These are phyloP conservation scores for Chlorella sp. DNA, from an alignment of 139 green algal species.

Conservation along the genomic window DNA sequence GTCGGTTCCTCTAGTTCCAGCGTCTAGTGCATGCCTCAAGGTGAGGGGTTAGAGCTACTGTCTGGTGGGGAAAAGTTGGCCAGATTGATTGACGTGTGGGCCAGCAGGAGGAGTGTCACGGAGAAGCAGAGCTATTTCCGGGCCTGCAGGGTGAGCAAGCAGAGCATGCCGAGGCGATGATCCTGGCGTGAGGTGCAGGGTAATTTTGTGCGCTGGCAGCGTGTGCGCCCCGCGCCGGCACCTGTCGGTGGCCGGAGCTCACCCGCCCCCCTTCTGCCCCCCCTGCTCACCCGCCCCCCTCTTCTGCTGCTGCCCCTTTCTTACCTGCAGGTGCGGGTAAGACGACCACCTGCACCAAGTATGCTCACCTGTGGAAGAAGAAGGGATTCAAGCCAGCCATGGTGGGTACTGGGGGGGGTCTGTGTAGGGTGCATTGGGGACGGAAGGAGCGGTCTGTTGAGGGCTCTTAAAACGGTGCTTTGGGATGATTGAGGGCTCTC, in stretches of 20 bases:
- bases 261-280: not conserved
- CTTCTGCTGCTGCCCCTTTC: not conserved
- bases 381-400: conserved; percentile 97
- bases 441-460: not conserved
- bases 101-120: no score
- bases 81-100: no score
- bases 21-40: no score
- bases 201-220: no score
- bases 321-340: conserved; percentile 89
- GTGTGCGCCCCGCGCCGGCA: no score
- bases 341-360: conserved; percentile 99
- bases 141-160: conserved; percentile 76
- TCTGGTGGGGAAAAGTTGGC: no score
- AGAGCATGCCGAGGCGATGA: no score
- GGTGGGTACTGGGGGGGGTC: conserved; percentile 22
- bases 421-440: no score
- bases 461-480: not conserved
- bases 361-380: conserved; percentile 93
- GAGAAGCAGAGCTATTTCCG: no score
- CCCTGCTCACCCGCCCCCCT: not conserved
- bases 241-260: not conserved
- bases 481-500: not conserved
- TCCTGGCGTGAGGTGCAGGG: no score
- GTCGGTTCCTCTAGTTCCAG: no score
- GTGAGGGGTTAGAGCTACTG: no score